phyloP scores from a whole-genome alignment of 2,329 filamentous ascomycete species.

The Ascochyta rabiei region DNA sequence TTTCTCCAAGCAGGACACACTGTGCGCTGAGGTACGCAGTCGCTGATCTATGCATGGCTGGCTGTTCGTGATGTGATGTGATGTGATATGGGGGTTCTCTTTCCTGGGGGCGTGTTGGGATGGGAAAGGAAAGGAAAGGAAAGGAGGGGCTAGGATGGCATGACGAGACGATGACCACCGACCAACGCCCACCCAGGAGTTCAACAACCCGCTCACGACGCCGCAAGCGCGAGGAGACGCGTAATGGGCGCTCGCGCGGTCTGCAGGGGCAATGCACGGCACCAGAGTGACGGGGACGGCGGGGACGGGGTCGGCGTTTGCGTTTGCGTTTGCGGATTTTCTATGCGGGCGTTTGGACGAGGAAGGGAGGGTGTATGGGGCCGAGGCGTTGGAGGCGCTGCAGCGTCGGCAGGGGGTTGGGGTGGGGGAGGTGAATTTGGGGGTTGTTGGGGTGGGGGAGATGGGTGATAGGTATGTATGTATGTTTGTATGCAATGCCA shows the following conservation, averaged over 20 bases:
- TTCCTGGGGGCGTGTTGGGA: no score
- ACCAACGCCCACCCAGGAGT: neutral
- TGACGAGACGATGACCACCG: no score
- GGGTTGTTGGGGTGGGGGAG: neutral
- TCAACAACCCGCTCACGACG: neutral
- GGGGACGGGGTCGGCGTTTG: slow-evolving; percentile 6
- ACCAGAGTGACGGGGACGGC: neutral
- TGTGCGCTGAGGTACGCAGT: neutral
- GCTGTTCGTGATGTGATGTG: no score
- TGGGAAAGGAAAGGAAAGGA: no score
- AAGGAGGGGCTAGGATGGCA: no score
- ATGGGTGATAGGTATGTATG: neutral
- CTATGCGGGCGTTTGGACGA: neutral
- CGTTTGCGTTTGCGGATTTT: slow-evolving; percentile 6
- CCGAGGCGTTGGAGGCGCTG: neutral
- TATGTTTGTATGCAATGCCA: neutral
- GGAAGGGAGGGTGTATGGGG: slow-evolving; percentile 2
- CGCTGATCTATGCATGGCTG: no score
- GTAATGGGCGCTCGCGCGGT: slow-evolving; percentile 8
- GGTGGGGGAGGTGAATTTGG: neutral
- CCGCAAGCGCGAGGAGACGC: slow-evolving; percentile 3
- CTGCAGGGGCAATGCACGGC: slow-evolving; percentile 6
- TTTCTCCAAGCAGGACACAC: neutral
- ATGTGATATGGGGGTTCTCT: no score
- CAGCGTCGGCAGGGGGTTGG: neutral